phyloP scores from a whole-genome alignment of 176 grass and related monocot genomes.

The Leersia perrieri region DNA sequence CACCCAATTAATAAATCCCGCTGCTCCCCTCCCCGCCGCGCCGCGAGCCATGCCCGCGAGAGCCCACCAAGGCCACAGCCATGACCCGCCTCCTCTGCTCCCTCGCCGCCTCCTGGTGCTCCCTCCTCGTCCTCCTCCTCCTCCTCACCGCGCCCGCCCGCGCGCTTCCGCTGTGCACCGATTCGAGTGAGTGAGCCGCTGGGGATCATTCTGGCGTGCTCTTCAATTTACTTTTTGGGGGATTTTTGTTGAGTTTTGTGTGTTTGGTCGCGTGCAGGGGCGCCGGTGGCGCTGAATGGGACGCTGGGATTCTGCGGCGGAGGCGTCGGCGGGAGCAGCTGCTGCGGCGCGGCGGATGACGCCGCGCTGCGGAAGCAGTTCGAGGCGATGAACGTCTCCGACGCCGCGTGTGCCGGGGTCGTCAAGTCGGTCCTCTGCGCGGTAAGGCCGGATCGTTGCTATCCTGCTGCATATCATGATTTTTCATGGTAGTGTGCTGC shows the following conservation, averaged over 20 bases:
- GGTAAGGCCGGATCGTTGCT: slow-evolving; percentile 18
- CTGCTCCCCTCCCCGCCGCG: not conserved
- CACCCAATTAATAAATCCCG: slow-evolving; percentile 39
- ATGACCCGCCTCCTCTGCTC: not conserved
- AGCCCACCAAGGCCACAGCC: not conserved
- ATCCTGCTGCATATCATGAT: not conserved
- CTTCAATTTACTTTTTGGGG: too few relatives aligned
- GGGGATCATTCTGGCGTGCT: too few relatives aligned
- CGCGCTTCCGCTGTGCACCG: slow-evolving; percentile 59
- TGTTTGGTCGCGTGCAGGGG: slow-evolving; percentile 29
- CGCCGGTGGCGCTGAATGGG: slow-evolving; percentile 45
- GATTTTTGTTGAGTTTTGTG: not conserved
- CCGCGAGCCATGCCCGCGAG: slow-evolving; percentile 9
- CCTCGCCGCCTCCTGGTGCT: not conserved
- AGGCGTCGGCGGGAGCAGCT: slow-evolving; percentile 35
- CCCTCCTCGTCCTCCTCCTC: slow-evolving; percentile 3
- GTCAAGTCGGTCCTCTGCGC: slow-evolving; percentile 76
- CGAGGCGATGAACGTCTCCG: slow-evolving; percentile 62
- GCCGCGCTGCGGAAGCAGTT: slow-evolving; percentile 51
- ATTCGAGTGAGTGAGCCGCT: slow-evolving; percentile 39
- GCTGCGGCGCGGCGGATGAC: slow-evolving; percentile 61
- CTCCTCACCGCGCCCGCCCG: slow-evolving; percentile 13
- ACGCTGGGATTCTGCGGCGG: slow-evolving; percentile 57
- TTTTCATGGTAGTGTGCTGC: not conserved
- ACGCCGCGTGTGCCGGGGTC: slow-evolving; percentile 53